Percentiles rank a stretch among this genome's conserved stretches.
Conservation (phyloP, 768 basidiomycete genomes). For the Steccherinum ochraceum region DNA sequence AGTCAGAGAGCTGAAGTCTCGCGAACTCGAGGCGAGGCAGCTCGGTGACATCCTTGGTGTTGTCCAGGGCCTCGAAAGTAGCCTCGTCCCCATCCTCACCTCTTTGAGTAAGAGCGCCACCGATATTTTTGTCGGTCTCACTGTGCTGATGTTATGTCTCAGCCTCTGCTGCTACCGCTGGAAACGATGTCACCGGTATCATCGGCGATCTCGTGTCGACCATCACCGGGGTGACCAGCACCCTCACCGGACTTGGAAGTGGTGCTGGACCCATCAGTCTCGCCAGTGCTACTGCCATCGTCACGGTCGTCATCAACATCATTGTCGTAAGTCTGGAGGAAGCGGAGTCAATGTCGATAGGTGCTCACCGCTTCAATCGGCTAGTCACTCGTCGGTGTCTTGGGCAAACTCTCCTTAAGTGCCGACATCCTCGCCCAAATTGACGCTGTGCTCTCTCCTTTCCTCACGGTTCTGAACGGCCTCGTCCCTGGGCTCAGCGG, state of each 20-base stretch:
- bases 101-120: neutral
- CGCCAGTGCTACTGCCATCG: neutral
- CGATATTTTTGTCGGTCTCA: neutral
- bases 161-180: neutral
- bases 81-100: neutral
- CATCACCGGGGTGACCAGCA: neutral
- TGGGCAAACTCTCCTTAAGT: neutral
- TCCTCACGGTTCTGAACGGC: neutral
- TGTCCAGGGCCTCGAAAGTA: neutral
- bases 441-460: neutral
- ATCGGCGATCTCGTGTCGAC: neutral
- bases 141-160: neutral
- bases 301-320: neutral
- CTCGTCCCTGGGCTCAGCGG: neutral
- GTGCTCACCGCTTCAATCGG: neutral
- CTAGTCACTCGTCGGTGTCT: neutral
- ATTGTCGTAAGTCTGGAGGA: neutral
- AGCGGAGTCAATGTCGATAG: neutral
- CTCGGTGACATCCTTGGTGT: neutral
- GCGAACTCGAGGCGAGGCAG: neutral
- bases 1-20: neutral
- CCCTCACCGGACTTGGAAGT: neutral
- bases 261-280: neutral
- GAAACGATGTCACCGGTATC: neutral
- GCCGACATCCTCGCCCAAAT: neutral